phyloP scores from a whole-genome alignment of 2,329 filamentous ascomycete species.

The Zymoseptoria tritici region DNA sequence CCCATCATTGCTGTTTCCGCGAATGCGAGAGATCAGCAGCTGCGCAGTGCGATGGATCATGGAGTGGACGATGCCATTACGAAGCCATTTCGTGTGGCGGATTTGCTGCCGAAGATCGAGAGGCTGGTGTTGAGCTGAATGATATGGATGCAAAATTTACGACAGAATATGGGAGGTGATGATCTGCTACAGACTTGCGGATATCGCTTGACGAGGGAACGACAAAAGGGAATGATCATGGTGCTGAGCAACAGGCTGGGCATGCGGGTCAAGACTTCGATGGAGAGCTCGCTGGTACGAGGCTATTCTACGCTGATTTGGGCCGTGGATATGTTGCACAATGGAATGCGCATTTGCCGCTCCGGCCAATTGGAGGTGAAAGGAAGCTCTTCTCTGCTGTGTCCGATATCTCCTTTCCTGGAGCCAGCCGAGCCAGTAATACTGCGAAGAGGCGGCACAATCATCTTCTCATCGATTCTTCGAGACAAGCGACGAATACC shows the following conservation, averaged over 20 bases:
- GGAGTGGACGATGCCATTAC: constrained; percentile 73
- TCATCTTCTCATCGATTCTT: too few relatives aligned
- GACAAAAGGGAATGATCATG: not conserved
- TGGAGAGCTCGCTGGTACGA: not conserved
- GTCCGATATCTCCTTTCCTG: too few relatives aligned
- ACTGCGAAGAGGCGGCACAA: too few relatives aligned
- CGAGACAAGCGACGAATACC: too few relatives aligned
- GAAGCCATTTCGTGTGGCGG: constrained; percentile 48
- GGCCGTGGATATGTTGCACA: too few relatives aligned
- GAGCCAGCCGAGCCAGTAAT: too few relatives aligned
- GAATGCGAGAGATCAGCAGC: constrained; percentile 66
- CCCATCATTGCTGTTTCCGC: constrained; percentile 72
- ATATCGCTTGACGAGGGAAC: not conserved
- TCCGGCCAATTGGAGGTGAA: too few relatives aligned
- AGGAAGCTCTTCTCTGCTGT: too few relatives aligned
- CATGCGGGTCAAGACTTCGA: not conserved
- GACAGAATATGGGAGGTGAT: not conserved
- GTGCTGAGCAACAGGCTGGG: not conserved
- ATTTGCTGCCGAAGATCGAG: constrained; percentile 17
- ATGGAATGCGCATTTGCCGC: too few relatives aligned
- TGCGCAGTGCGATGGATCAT: constrained; percentile 58
- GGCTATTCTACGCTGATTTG: too few relatives aligned
- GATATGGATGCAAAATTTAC: not conserved
- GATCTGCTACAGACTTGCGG: not conserved
- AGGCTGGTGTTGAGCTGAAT: constrained; percentile 6